A percentile compares a stretch with the other conserved stretches of the same genome.
phyloP scores from a whole-genome alignment of 1,139 yeast species.

The Candida glucosophila region DNA sequence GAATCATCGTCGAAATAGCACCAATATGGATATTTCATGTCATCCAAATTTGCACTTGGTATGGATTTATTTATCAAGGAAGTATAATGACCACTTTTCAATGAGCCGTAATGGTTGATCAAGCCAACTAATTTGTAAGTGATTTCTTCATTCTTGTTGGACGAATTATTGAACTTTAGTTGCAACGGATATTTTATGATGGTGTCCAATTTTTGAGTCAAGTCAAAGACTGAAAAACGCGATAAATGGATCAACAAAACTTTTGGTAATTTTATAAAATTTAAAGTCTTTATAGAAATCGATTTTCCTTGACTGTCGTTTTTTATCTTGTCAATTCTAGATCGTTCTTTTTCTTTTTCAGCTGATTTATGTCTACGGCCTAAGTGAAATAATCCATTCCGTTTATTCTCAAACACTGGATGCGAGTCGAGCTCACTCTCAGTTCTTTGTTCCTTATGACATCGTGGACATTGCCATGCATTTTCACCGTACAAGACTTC shows the following conservation, averaged over 20 bases:
- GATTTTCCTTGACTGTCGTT: conserved; percentile 5
- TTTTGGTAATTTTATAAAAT: conserved; percentile 57
- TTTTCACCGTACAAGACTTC: conserved; percentile 65
- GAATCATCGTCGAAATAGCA: conserved; percentile 67
- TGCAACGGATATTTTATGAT: conserved; percentile 44
- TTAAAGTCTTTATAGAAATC: conserved; percentile 44
- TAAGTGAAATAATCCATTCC: conserved; percentile 27
- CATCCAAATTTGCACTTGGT: conserved; percentile 18
- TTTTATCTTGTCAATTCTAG: conserved; percentile 1
- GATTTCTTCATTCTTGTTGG: conserved; percentile 21
- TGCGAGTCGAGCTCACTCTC: conserved; percentile 21
- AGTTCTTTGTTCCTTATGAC: conserved; percentile 32
- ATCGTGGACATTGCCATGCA: conserved; percentile 73
- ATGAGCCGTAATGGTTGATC: conserved; percentile 63
- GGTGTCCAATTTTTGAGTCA: conserved; percentile 49
- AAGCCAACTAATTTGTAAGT: conserved; percentile 51
- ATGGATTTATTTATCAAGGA: conserved; percentile 49
- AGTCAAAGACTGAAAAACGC: conserved; percentile 45
- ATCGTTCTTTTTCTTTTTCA: conserved; percentile 11
- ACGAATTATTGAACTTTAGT: conserved; percentile 36
- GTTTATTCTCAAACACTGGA: conserved; percentile 28
- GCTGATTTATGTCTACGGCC: conserved; percentile 31
- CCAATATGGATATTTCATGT: conserved; percentile 36
- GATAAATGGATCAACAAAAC: conserved; percentile 59
- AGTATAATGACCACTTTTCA: conserved; percentile 71